Evolutionary conservation across 306 rosid species (phyloP), one percentile per base, ranked within the genome.

Genomic region (Alnus glutinosa): DNA sequence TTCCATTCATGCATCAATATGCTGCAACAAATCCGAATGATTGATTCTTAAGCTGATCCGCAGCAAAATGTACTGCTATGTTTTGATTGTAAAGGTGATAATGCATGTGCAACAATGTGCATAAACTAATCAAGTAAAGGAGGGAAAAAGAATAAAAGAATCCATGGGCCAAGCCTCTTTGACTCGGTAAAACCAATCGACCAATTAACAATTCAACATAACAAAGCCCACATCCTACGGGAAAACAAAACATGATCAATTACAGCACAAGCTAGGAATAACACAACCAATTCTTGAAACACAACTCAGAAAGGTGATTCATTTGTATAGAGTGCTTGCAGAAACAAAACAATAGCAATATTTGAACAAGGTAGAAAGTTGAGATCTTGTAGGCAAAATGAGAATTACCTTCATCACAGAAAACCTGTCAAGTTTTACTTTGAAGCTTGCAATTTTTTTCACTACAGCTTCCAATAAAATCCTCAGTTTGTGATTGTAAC

Each of bases 401-500:
- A 34, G 76, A 14, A 76, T 74, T 89, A 95, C 98, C 98, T 95
- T 93, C 80, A 95, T 90, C 77, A 95, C 94, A 39, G 88, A 82
- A 88, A 93, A 95, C 87, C 99, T 90, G 79, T 93, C 98, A 62
- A 89, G 69, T 79, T 83, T 85, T 88, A 93, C 98, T 74, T 49
- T 71, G 84, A 95, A 95, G 16, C 83, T 76, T 64, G 93, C 91
- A 83, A 95, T 90, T 83, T 91, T 88, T 78, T 83, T 85, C 49
- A 93, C 76, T 51, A 95, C 78, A 42, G 94, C 90, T 85, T 93
- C 92, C 82, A 95, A 87, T 68, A 95, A 86, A 79, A 80, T 83
- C 84, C 93, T 86, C 81, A 95, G 77, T 82, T 93, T 95, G 91
- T 95, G 93, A 82, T 93, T 95, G 75, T 93, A 95, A 67, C 99